Conservation (phyloP, 1,139 yeast genomes). For the Yamadazyma diospyri region DNA sequence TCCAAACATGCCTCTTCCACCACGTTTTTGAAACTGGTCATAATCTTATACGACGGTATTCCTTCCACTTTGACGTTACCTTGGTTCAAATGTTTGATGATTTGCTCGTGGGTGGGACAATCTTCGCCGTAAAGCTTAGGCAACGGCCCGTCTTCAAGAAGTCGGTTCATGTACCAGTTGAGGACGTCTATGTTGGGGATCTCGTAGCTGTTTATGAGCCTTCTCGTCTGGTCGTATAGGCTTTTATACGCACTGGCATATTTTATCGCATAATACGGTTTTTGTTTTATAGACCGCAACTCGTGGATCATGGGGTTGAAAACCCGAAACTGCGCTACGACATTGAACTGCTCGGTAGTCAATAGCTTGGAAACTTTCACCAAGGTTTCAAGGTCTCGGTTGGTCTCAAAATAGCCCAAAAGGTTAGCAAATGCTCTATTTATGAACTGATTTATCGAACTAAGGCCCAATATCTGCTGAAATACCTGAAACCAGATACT, state of each 20-base stretch:
- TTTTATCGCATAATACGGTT: neutral
- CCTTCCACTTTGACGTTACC: constrained; percentile 19
- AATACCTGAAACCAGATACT: constrained; percentile 12
- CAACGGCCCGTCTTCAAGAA: constrained; percentile 9
- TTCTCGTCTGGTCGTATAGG: constrained; percentile 15
- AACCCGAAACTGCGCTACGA: constrained; percentile 24
- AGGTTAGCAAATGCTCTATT: constrained; percentile 5
- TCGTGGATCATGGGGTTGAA: constrained; percentile 27
- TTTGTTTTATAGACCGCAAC: constrained; percentile 7
- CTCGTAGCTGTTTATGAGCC: neutral
- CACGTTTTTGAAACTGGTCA: constrained; percentile 38
- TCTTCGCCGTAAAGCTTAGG: constrained; percentile 2
- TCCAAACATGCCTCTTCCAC: constrained; percentile 28
- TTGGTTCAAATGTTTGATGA: constrained; percentile 1
- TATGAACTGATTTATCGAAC: constrained; percentile 1
- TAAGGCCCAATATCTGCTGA: constrained; percentile 9
- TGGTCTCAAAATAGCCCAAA: constrained; percentile 2
- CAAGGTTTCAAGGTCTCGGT: constrained; percentile 1
- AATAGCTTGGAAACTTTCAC: constrained; percentile 3
- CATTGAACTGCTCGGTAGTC: constrained; percentile 8
- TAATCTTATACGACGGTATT: constrained; percentile 27
- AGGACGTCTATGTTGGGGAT: constrained; percentile 9
- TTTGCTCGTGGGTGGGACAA: constrained; percentile 5
- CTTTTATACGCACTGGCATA: constrained; percentile 11
- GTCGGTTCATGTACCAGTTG: constrained; percentile 27